Conservation (phyloP, 495 filamentous ascomycete genomes). For the Patellaria atrata region DNA sequence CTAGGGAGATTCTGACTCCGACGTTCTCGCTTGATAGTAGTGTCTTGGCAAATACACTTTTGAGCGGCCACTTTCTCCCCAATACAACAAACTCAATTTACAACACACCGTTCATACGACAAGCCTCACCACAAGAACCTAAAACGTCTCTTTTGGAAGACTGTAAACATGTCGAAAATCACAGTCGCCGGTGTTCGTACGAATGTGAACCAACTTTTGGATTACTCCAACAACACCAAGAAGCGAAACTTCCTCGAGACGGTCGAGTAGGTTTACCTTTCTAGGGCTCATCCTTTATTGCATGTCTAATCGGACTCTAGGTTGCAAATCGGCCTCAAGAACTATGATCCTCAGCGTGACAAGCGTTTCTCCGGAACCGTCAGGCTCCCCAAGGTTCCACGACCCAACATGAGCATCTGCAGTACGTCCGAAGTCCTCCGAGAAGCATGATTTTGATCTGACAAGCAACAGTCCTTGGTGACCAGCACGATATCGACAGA, state of each 20-base stretch:
- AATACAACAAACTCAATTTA: too few relatives aligned
- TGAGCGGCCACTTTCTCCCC: too few relatives aligned
- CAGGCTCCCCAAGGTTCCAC: conserved; percentile 77
- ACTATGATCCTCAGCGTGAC: conserved; percentile 99
- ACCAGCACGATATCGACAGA: conserved; percentile 99
- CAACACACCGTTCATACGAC: too few relatives aligned
- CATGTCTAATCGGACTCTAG: conserved; percentile 2
- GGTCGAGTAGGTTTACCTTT: conserved; percentile 46
- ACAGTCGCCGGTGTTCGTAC: conserved; percentile 81
- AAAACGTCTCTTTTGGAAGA: conserved; percentile 45
- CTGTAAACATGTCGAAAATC: conserved; percentile 35
- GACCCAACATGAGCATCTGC: conserved; percentile 88
- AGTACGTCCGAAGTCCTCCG: too few relatives aligned
- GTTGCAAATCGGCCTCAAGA: conserved; percentile 95
- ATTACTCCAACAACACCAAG: conserved; percentile 93
- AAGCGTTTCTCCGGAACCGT: conserved; percentile 99
- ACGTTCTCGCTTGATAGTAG: too few relatives aligned
- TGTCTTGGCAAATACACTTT: too few relatives aligned
- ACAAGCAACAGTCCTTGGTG: conserved; percentile 53
- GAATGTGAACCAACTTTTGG: conserved; percentile 75
- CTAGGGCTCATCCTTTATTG: too few relatives aligned
- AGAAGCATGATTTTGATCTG: too few relatives aligned
- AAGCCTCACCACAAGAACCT: conserved; percentile 19
- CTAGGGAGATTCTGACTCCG: too few relatives aligned
- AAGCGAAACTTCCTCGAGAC: conserved; percentile 99